These are phyloP conservation scores for Apostasia ramifera DNA, from an alignment of 106 monocot genomes.

Conservation along the genomic window DNA sequence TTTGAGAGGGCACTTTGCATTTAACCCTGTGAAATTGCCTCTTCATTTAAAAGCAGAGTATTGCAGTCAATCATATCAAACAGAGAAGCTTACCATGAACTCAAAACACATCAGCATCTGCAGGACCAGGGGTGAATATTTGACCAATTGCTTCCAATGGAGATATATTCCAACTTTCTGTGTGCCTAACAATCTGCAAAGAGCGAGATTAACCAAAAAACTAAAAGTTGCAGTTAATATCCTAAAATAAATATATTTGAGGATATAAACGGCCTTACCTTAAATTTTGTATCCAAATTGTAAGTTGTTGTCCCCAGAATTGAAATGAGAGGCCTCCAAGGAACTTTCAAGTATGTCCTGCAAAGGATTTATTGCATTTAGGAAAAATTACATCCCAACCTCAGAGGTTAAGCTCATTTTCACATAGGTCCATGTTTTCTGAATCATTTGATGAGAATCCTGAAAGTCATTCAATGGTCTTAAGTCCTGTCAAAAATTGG, in stretches of 20 bases:
- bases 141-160: conserved; percentile 75
- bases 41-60: neutral
- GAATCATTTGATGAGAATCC: too few relatives aligned
- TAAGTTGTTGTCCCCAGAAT: conserved; percentile 59
- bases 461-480: too few relatives aligned
- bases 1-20: too few relatives aligned
- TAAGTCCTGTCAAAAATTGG: too few relatives aligned
- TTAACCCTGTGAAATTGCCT: too few relatives aligned
- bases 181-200: conserved; percentile 59
- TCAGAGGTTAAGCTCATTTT: too few relatives aligned
- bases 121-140: conserved; percentile 33
- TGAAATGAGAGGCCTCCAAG: conserved; percentile 73
- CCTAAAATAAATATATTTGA: too few relatives aligned
- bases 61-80: neutral
- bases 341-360: conserved; percentile 79
- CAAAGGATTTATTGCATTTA: neutral
- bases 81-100: neutral
- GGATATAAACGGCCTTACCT: conserved; percentile 20
- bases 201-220: neutral
- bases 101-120: conserved; percentile 4
- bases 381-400: neutral
- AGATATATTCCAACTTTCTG: conserved; percentile 78
- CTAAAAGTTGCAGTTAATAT: neutral
- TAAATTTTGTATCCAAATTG: conserved; percentile 43
- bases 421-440: too few relatives aligned